These are phyloP conservation scores for Ceratonia siliqua DNA, from an alignment of 306 rosid species.

Conservation along the genomic window DNA sequence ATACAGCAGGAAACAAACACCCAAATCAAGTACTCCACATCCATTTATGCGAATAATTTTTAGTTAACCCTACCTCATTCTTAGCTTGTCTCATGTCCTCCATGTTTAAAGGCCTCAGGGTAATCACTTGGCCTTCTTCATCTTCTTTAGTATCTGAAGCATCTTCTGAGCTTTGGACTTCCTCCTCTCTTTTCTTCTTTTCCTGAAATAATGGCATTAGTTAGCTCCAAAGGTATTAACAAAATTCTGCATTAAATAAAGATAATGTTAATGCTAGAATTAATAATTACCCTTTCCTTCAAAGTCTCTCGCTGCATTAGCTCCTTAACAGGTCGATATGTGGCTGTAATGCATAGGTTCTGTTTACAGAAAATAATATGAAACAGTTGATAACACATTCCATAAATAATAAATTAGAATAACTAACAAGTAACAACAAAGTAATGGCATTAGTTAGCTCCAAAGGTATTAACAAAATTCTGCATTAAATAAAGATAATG, in stretches of 20 bases:
- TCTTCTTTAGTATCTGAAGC: constrained; percentile 51
- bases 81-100: constrained; percentile 96
- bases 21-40: neutral
- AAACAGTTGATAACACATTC: constrained; percentile 24
- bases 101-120: constrained; percentile 73
- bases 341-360: constrained; percentile 80
- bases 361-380: constrained; percentile 47
- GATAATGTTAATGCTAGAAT: neutral
- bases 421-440: neutral
- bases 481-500: neutral
- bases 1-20: neutral
- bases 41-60: neutral
- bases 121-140: constrained; percentile 57
- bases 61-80: constrained; percentile 59
- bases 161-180: constrained; percentile 53
- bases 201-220: constrained; percentile 47
- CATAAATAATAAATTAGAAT: neutral
- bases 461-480: neutral
- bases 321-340: constrained; percentile 80
- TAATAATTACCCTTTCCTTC: constrained; percentile 56
- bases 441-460: constrained; percentile 17
- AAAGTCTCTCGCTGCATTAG: constrained; percentile 66
- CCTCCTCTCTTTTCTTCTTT: constrained; percentile 65
- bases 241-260: neutral
- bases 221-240: neutral